Conservation (phyloP, 208 protist genomes). For the Leishmania tropica region DNA sequence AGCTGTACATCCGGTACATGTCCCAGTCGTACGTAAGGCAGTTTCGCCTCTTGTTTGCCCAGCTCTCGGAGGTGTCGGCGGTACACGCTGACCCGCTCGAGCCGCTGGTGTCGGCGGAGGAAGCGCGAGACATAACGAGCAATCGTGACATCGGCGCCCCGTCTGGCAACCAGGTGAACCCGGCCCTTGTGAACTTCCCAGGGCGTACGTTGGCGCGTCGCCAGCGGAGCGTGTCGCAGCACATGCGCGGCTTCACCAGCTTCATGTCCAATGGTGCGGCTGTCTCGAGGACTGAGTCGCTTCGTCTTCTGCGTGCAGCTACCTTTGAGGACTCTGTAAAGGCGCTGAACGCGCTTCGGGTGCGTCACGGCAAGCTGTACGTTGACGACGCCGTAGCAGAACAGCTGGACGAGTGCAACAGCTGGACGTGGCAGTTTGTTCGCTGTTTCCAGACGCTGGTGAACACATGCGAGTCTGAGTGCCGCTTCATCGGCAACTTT, state of each 20-base stretch:
- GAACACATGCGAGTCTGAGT: slow-evolving; percentile 65
- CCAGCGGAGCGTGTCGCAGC: slow-evolving; percentile 78
- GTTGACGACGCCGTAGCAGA: slow-evolving; percentile 31
- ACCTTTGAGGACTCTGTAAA: slow-evolving; percentile 68
- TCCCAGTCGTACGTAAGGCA: slow-evolving; percentile 49
- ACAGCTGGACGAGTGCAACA: slow-evolving; percentile 56
- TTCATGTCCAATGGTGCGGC: slow-evolving; percentile 1
- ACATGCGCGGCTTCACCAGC: slow-evolving; percentile 51
- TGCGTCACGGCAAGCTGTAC: slow-evolving; percentile 52
- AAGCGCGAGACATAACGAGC: slow-evolving; percentile 50
- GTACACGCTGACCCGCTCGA: slow-evolving; percentile 57
- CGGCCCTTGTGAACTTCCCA: slow-evolving; percentile 41
- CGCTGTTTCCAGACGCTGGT: slow-evolving; percentile 56
- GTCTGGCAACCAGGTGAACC: slow-evolving; percentile 56
- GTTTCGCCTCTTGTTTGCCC: slow-evolving; percentile 37
- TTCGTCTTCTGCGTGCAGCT: slow-evolving; percentile 41
- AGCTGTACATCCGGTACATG: slow-evolving; percentile 74
- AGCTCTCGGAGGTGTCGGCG: slow-evolving; percentile 53
- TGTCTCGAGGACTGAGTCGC: slow-evolving; percentile 19
- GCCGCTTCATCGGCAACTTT: slow-evolving; percentile 81
- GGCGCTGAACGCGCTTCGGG: slow-evolving; percentile 45
- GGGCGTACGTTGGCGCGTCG: slow-evolving; percentile 49
- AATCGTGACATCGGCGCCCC: slow-evolving; percentile 71
- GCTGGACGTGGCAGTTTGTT: slow-evolving; percentile 72
- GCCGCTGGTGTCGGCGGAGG: slow-evolving; percentile 63